These are phyloP conservation scores for Lablab purpureus DNA, from an alignment of 306 rosid species.

Conservation along the genomic window DNA sequence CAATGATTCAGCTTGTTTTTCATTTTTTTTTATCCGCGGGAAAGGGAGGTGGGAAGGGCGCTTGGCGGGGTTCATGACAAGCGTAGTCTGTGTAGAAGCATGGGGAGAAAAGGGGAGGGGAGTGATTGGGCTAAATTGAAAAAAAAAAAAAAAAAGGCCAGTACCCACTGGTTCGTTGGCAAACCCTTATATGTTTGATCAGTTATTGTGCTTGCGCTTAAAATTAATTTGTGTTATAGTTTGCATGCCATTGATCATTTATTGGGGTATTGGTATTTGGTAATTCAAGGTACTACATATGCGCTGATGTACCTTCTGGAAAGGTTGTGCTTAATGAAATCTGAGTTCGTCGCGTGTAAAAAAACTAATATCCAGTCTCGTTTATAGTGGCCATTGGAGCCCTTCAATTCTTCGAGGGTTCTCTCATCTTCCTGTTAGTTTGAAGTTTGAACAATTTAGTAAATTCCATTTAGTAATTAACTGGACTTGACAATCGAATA, in stretches of 20 bases:
- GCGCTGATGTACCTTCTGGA: conserved; percentile 17
- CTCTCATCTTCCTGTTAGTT: not conserved
- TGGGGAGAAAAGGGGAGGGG: not conserved
- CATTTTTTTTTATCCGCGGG: not conserved
- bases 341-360: not conserved
- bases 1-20: conserved; percentile 43
- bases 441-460: not conserved
- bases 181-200: conserved; percentile 57
- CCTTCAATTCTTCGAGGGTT: not conserved
- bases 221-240: conserved; percentile 66
- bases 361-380: not conserved
- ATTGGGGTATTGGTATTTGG: conserved; percentile 49
- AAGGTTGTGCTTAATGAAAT: conserved; percentile 29
- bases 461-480: not conserved
- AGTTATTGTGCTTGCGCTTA: conserved; percentile 74
- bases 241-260: conserved; percentile 63
- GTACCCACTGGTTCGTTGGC: conserved; percentile 58
- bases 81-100: conserved; percentile 46
- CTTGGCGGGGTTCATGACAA: conserved; percentile 42
- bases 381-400: not conserved
- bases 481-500: not conserved
- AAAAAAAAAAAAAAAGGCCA: conserved; percentile 21
- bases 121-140: not conserved
- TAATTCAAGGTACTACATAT: conserved; percentile 46
- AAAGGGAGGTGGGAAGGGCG: too few relatives aligned